Base-by-base conservation (phyloP, 371 early-diverging fungal genomes). In the Coemansia linderi region DNA sequence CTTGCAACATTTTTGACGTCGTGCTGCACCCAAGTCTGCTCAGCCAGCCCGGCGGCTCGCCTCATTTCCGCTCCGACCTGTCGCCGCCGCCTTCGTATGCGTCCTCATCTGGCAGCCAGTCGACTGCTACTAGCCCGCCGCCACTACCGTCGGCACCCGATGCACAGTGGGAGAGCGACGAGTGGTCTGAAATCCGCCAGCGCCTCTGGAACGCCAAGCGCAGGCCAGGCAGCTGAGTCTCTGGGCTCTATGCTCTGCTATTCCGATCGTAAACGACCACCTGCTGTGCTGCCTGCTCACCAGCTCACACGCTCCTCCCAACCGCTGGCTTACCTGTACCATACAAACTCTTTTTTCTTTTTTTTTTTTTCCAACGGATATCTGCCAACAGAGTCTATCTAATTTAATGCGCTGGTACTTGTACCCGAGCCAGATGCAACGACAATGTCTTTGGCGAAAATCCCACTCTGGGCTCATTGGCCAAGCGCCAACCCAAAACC, bases 121-220 rank as follows among this genome's bases (percentile, higher is more conserved):
- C 19, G 6, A 22, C 44, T 43, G 27, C 40, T 43, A 43, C n/a
- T 57, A n/a, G 36, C 15, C 58, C 29, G 57, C 40, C 31, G 27
- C 65, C 33, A 37, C 52, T 8, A 13, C 63, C 57, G n/a, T 33
- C 36, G n/a, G 1, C 57, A n/a, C n/a, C 33, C 57, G 22, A 19
- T 19, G 19, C 46, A 41, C 58, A 52, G 29, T 75, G 75, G 75
- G 60, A 38, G 33, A 43, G 56, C 50, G 68, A 75, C 66, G 77
- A 74, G 44, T 76, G 77, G 77, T 59, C 75, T 4, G 62, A 64
- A 39, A 75, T 76, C 69, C 75, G 75, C 24, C 60, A 41, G 63
- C 75, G 77, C 4, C 70, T 76, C 38, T 76, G 77, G 77, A 76
- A 76, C 58, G 77, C 77, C 33, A 74, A 75, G 48, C 62, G 54